Conservation (phyloP, 257 asterid genomes). For the Solanum verrucosum region DNA sequence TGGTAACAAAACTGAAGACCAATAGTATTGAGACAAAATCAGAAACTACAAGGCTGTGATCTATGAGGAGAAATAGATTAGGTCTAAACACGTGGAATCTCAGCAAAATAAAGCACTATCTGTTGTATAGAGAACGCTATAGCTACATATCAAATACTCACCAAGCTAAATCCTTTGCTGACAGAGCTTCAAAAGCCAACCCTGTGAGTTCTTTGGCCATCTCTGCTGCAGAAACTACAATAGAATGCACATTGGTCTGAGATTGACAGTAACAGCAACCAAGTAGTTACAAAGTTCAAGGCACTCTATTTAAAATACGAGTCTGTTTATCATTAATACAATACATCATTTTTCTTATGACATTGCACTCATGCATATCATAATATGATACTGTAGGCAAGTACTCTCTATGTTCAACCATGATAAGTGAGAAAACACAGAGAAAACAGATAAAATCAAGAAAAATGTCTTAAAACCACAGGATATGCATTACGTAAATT, state of each 20-base stretch:
- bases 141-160: constrained; percentile 21
- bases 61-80: not conserved
- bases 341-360: not conserved
- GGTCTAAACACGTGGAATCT: not conserved
- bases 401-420: not conserved
- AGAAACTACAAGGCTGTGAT: not conserved
- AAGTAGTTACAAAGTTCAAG: not conserved
- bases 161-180: constrained; percentile 90
- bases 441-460: not conserved
- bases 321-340: not conserved
- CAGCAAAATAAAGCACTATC: not conserved
- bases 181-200: constrained; percentile 78
- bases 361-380: not conserved
- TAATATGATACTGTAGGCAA: not conserved
- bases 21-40: not conserved
- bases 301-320: not conserved
- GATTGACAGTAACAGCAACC: constrained; percentile 1
- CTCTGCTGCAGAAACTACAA: constrained; percentile 37
- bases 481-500: not conserved
- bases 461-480: not conserved
- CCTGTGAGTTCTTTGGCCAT: constrained; percentile 54
- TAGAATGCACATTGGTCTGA: constrained; percentile 20
- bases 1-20: not conserved
- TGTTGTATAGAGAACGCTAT: not conserved
- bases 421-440: not conserved